These are phyloP conservation scores for Vicia villosa DNA, from an alignment of 306 rosid species.

Conservation along the genomic window DNA sequence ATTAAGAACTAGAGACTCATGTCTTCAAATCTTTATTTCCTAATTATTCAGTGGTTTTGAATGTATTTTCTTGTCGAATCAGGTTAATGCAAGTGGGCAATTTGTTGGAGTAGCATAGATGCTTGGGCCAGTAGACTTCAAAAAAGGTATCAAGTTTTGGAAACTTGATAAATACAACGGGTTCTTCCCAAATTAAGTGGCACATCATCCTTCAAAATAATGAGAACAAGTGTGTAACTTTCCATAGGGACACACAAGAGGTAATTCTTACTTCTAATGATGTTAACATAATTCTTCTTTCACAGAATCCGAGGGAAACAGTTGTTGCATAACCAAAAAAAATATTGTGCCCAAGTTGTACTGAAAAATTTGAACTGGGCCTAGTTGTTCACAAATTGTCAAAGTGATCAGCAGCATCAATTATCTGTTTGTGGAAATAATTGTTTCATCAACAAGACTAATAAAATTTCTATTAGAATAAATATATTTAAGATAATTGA, in stretches of 20 bases:
- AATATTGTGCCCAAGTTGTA: neutral
- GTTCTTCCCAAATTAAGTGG: conserved; percentile 79
- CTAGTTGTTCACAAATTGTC: no score
- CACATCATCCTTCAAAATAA: conserved; percentile 69
- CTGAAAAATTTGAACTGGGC: no score
- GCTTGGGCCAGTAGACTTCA: conserved; percentile 73
- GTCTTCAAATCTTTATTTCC: conserved; percentile 1
- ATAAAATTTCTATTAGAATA: no score
- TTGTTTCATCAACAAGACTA: no score
- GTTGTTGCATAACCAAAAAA: conserved; percentile 11
- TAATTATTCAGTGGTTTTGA: neutral
- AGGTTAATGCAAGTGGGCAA: conserved; percentile 89
- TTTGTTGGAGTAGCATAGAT: conserved; percentile 89
- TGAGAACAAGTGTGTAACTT: conserved; percentile 72
- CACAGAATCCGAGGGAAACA: neutral
- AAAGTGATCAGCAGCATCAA: no score
- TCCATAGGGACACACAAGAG: conserved; percentile 90
- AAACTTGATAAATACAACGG: conserved; percentile 77
- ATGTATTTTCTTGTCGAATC: conserved; percentile 28
- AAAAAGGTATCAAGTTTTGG: conserved; percentile 82
- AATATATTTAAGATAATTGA: no score
- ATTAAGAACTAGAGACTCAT: neutral
- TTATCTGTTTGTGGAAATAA: no score
- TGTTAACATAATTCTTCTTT: conserved; percentile 4
- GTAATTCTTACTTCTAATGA: conserved; percentile 45